Evolutionary conservation across 192 early-diverging fungal species (phyloP), one percentile per base, ranked within the genome.

Genomic region (Coemansia sp.): DNA sequence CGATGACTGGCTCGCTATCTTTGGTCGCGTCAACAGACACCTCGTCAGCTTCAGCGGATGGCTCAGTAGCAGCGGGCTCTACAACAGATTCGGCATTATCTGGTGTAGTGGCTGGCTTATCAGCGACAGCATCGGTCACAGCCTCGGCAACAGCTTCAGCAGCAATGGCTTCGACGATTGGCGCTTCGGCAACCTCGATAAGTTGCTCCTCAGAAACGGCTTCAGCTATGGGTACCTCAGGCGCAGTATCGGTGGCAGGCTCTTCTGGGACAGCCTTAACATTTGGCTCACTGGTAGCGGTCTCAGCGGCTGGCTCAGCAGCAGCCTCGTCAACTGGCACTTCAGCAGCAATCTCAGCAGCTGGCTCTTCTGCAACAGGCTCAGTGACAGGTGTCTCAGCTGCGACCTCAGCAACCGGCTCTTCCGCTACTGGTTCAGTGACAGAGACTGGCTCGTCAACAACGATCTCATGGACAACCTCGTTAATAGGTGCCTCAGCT

Each of bases 181-280:
- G 14, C 41, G 53, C 73, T 7, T 64, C 61, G 20, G 39, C 51
- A 45, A 51, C 0, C 14, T 61, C 58, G 14, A 15, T 14, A 4
- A 2, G 15, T 18, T 18, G 0, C 51, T 52, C 22, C 1, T 28
- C 0, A 37, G 17, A 48, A 48, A 39, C 52, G 4, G 64, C 15
- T 48, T 43, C 72, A n/a, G 22, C 61, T 20, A 32, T 39, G 15
- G 14, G 20, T 8, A 11, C 12, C 48, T 51, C 62, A 32, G 17
- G 6, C 17, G 17, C 34, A 34, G 59, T 22, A 12, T 62, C 71
- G 57, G 64, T 28, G 28, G 57, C 35, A n/a, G 58, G 22, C 22
- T 28, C 22, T 28, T 28, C 22, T 28, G 22, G 22, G 22, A 28
- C 22, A 28, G 22, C 22, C 22, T 28, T 28, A 28, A 28, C 22